Base-by-base conservation (phyloP, 2,329 filamentous ascomycete genomes). In the Paracamarosporium sp. region DNA sequence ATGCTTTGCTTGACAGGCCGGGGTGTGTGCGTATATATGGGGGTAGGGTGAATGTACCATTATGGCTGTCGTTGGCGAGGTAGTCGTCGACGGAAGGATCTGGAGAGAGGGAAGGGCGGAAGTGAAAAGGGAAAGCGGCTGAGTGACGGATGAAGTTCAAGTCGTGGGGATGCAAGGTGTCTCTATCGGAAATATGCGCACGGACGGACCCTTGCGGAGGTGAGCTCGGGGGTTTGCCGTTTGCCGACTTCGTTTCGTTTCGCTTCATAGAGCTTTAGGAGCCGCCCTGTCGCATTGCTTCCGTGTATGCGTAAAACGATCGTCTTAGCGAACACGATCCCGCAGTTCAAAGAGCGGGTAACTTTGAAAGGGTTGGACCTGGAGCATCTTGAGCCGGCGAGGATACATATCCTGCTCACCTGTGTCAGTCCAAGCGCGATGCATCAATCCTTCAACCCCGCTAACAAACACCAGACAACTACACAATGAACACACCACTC, bases 121-220 rank as follows among this genome's bases (percentile, higher is more conserved):
- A 12, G 2, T 27, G 24, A n/a, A 9, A 47, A 36, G 5, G 38
- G 48, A 4, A 52, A 52, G 44, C 22, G 27, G 27, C 20, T 33
- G 47, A 28, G 28, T 13, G 30, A 27, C 9, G 22, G 27, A 41
- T n/a, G 36, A 27, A 24, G 41, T 24, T 25, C 27, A 36, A 24
- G 15, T n/a, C 2, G 28, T 27, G 28, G 69, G 67, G 61, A 67
- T 72, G 71, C 71, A 74, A 74, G 71, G 71, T 73, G 70, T 72
- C 71, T 64, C 53, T 55, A 67, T 55, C 61, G 63, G 61, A 57
- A 61, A 56, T 54, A 31, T 57, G 57, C 50, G 68, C 65, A 67
- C 63, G 63, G 65, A 55, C 63, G 31, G 20, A n/a, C 25, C 30
- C 22, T 50, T 65, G 64, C 64, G 64, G 64, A 67, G 64, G 47